Conservation (phyloP, 768 basidiomycete species). For the Suillus plorans region DNA sequence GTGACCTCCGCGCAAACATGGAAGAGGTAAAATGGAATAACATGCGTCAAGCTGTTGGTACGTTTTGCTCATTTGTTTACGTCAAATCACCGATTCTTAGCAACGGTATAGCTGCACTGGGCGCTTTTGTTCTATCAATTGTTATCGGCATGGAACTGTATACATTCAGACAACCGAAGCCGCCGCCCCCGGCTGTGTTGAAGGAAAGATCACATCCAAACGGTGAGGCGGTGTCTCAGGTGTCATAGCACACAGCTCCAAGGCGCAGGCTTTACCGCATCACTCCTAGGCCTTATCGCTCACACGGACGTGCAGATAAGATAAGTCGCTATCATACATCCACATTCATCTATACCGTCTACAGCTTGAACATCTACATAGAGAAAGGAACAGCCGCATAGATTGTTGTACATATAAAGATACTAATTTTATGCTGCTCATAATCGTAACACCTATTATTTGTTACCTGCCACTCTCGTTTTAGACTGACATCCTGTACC, state of each 20-base stretch:
- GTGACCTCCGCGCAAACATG: constrained; percentile 76
- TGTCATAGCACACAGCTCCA: constrained; percentile 16
- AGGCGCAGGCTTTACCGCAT: neutral
- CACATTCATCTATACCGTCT: constrained; percentile 16
- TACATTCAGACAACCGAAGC: constrained; percentile 36
- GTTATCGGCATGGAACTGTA: constrained; percentile 70
- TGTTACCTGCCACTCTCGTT: neutral
- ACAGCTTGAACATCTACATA: constrained; percentile 9
- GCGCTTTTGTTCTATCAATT: constrained; percentile 66
- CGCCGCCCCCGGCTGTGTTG: constrained; percentile 20
- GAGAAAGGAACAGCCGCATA: constrained; percentile 5
- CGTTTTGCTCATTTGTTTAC: constrained; percentile 24
- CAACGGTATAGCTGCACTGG: constrained; percentile 50
- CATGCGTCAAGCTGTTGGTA: constrained; percentile 80
- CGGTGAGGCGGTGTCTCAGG: constrained; percentile 8
- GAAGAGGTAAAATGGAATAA: constrained; percentile 90
- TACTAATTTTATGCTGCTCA: constrained; percentile 7
- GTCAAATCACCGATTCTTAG: constrained; percentile 5
- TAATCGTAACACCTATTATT: constrained; percentile 9
- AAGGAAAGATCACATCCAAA: constrained; percentile 6
- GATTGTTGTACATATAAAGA: constrained; percentile 9
- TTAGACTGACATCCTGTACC: neutral
- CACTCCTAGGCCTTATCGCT: neutral
- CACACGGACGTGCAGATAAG: neutral
- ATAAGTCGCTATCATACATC: neutral